These are phyloP conservation scores for Luzula sylvatica DNA, from an alignment of 176 grass and related monocot genomes.

Conservation along the genomic window DNA sequence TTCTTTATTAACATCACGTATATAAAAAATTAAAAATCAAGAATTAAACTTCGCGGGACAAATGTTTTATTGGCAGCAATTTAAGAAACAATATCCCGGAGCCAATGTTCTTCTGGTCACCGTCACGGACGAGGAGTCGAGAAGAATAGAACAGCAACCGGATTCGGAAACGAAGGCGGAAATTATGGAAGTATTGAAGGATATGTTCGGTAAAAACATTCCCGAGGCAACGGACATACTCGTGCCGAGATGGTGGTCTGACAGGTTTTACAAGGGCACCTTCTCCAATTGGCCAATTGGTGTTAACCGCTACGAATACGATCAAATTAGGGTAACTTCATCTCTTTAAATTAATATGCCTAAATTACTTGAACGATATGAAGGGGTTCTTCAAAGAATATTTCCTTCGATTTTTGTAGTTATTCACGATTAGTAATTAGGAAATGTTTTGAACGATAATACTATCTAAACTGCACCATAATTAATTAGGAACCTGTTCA, in stretches of 20 bases:
- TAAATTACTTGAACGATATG: too few relatives aligned
- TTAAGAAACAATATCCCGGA: slow-evolving; percentile 43
- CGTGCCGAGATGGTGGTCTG: slow-evolving; percentile 50
- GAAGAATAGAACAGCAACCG: slow-evolving; percentile 49
- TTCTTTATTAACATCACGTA: too few relatives aligned
- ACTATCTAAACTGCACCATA: neutral
- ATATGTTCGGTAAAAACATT: slow-evolving; percentile 40
- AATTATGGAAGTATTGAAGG: slow-evolving; percentile 34
- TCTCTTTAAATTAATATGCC: too few relatives aligned
- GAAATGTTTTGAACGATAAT: neutral
- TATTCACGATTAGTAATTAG: too few relatives aligned
- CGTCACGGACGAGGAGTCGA: slow-evolving; percentile 59
- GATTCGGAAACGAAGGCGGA: slow-evolving; percentile 50
- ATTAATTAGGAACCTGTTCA: slow-evolving; percentile 37
- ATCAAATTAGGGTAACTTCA: slow-evolving; percentile 63
- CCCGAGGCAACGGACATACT: slow-evolving; percentile 42
- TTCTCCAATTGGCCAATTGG: slow-evolving; percentile 67
- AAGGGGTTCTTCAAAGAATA: too few relatives aligned
- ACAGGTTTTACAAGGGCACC: slow-evolving; percentile 47
- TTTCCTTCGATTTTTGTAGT: too few relatives aligned
- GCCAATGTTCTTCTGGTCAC: slow-evolving; percentile 58
- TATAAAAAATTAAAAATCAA: too few relatives aligned
- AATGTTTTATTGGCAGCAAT: slow-evolving; percentile 20
- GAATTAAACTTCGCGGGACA: too few relatives aligned
- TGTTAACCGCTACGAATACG: slow-evolving; percentile 44